Base-by-base conservation (phyloP, 306 rosid species). In the Vigna angularis region DNA sequence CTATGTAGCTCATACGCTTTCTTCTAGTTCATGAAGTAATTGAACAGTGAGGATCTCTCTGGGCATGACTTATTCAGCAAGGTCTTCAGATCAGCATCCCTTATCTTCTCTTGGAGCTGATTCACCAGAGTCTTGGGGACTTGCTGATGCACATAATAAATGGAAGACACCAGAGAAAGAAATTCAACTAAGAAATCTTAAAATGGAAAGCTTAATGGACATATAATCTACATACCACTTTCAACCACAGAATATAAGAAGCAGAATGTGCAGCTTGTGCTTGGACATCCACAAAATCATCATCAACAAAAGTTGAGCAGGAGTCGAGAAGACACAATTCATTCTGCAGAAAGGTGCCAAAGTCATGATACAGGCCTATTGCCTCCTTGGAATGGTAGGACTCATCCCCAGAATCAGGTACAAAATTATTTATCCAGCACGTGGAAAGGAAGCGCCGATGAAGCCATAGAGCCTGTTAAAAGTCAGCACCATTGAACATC, bases 381-480 rank as follows among this genome's bases (percentile, higher is more conserved):
- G 59, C 68, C 70, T 80, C 86, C 75, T 88, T 72, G 61, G 65
- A 80, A 17, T 62, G 44, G 72, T 77, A 7, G 58, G 87, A 82
- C 28, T 34, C 63, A 58, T 69, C 72, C 13, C 28, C 20, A 17
- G 80, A 80, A 62, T 81, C 42, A 9, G 34, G 32, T 24, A 44
- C 70, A 71, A 88, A 78, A 63, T 85, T 80, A 79, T 88, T 87
- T 71, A 88, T 83, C 95, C 91, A 84, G 81, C 74, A 80, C 74
- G 67, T 32, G 52, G 96, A 87, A 71, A 92, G 92, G 85, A 95
- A 89, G 79, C 96, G 95, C 0, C 93, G 96, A 79, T 92, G 97
- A 89, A 95, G 97, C 98, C 98, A 95, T 52, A 92, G 70, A 72
- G 92, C 93, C 98, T 91, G 92, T 80, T 72, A 30, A 51, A 59